These are phyloP conservation scores for Stellera chamaejasme DNA, from an alignment of 345 rosid species.

Conservation along the genomic window DNA sequence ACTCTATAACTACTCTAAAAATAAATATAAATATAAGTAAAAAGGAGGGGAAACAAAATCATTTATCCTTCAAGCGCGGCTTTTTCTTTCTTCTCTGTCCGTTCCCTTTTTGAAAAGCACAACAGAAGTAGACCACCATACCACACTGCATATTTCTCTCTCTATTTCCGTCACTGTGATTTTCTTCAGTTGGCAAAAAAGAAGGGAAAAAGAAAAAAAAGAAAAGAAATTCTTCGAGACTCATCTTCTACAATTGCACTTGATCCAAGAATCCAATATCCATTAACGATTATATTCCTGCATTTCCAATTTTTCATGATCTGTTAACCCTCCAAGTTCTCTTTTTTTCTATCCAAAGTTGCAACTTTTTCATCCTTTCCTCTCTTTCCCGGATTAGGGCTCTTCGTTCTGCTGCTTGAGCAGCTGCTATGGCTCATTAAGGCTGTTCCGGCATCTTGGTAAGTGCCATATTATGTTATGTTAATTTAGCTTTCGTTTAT, in stretches of 20 bases:
- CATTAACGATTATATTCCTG: not conserved
- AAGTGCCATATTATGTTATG: not conserved
- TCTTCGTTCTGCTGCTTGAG: not conserved
- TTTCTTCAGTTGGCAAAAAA: too few relatives aligned
- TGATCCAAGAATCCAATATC: constrained; percentile 2
- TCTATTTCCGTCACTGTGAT: not conserved
- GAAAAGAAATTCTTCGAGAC: not conserved
- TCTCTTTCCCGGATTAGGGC: constrained; percentile 1
- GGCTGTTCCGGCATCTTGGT: not conserved
- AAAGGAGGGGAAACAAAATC: too few relatives aligned
- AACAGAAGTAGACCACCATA: constrained; percentile 1
- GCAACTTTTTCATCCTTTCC: not conserved
- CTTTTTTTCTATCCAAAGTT: not conserved
- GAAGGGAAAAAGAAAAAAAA: too few relatives aligned
- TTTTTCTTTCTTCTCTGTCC: not conserved
- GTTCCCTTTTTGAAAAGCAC: constrained; percentile 7
- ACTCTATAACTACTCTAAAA: too few relatives aligned
- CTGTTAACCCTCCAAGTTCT: constrained; percentile 9
- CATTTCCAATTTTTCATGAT: not conserved
- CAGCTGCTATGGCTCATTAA: not conserved
- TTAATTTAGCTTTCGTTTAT: not conserved
- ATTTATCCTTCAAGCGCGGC: not conserved
- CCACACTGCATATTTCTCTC: constrained; percentile 6
- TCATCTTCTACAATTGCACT: not conserved
- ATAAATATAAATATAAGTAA: not conserved